Evolutionary conservation across 495 filamentous ascomycete genomes (phyloP).

Genomic region (Penicillium egyptiacum): DNA sequence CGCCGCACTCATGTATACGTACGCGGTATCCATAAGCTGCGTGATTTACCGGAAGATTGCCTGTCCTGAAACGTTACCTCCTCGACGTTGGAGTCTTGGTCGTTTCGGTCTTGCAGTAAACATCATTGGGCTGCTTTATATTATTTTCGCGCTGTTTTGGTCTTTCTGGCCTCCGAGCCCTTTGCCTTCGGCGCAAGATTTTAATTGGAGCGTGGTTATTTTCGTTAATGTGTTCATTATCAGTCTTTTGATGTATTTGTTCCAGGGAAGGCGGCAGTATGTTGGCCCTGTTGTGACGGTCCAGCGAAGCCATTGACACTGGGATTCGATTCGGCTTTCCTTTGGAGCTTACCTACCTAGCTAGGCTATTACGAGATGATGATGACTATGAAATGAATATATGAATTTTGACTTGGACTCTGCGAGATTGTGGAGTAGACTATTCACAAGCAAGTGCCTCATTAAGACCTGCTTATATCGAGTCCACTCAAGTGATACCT

Average conservation of each 20-base stretch:
- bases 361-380: background rate
- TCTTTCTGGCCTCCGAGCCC: slow-evolving; percentile 42
- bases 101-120: slow-evolving; percentile 37
- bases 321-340: too few relatives aligned
- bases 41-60: slow-evolving; percentile 38
- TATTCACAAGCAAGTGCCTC: too few relatives aligned
- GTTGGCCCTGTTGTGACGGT: slow-evolving; percentile 29
- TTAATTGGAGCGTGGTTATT: slow-evolving; percentile 54
- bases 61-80: slow-evolving; percentile 41
- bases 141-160: slow-evolving; percentile 44
- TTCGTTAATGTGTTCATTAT: slow-evolving; percentile 39
- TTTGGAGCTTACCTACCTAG: background rate
- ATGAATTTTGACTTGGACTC: background rate
- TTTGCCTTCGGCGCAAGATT: slow-evolving; percentile 41
- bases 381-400: background rate
- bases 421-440: too few relatives aligned
- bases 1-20: slow-evolving; percentile 24
- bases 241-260: slow-evolving; percentile 35
- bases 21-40: slow-evolving; percentile 42
- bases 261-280: slow-evolving; percentile 31
- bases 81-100: slow-evolving; percentile 44
- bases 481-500: too few relatives aligned
- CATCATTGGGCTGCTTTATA: slow-evolving; percentile 35
- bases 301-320: background rate
- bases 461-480: too few relatives aligned